Percentiles rank a stretch among this genome's conserved stretches.
Conservation (phyloP, 2,329 filamentous ascomycete species). For the Ilyonectria sp. region DNA sequence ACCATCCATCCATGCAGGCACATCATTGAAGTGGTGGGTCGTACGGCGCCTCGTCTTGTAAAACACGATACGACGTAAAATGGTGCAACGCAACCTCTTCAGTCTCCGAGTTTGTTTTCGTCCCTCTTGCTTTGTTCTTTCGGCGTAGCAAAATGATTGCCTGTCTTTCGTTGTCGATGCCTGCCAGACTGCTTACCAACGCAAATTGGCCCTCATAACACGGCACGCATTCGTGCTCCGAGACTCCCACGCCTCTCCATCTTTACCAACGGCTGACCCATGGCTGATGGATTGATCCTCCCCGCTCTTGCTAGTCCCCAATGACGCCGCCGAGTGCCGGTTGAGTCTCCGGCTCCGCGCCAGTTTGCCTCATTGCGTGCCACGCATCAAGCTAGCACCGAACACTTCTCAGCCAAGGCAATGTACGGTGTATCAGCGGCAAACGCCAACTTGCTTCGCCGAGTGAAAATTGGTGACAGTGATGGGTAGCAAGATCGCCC, state of each 20-base stretch:
- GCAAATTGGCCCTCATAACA: neutral
- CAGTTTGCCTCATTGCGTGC: neutral
- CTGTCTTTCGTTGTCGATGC: neutral
- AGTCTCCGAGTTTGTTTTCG: slow-evolving; percentile 1
- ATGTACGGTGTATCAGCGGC: neutral
- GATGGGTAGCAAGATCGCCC: slow-evolving; percentile 7
- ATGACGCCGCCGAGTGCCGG: slow-evolving; percentile 4
- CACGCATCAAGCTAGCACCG: neutral
- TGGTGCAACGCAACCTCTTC: neutral
- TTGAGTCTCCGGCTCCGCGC: neutral
- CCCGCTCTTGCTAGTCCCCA: neutral
- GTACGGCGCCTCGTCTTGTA: neutral
- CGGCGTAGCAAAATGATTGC: neutral
- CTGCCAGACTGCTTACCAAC: neutral
- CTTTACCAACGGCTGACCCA: neutral
- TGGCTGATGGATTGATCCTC: neutral
- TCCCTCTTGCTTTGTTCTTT: neutral
- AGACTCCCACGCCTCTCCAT: neutral
- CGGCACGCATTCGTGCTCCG: neutral
- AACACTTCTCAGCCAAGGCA: neutral
- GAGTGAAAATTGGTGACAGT: neutral
- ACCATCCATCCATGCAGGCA: neutral
- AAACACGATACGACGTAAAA: neutral
- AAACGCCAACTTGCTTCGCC: neutral
- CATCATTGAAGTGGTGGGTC: neutral